Base-by-base conservation (phyloP, 306 rosid genomes). In the Dryas drummondii region DNA sequence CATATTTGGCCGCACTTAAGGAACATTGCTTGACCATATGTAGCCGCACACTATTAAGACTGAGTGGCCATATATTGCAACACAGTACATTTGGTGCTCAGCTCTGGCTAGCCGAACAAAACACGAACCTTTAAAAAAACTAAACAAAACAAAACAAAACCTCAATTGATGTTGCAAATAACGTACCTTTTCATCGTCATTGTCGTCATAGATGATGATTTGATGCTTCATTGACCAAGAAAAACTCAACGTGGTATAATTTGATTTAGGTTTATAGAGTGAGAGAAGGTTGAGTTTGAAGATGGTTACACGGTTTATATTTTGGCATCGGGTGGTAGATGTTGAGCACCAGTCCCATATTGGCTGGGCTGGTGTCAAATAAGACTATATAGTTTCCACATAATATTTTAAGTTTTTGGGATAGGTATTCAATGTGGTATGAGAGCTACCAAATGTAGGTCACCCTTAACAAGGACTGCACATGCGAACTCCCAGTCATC, bases 211-310 rank as follows among this genome's bases (percentile, higher is more conserved):
- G 46, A 53, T 53, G 73, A 69, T 69, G 63, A 53, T 53, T 70
- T 53, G 74, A 70, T 40, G 74, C 74, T 70, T 51, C 51, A 13
- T 68, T 68, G 40, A 70, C 74, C 74, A 70, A 52, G 74, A 54
- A 53, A 53, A 70, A 70, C 40, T 70, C 74, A 70, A 70, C 42
- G 57, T 53, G 37, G 50, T 40, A 40, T n/a, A 7, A 53, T 17
- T 32, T 8, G 41, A 70, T 41, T 70, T 57, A 63, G 74, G 63
- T 70, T n/a, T 40, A 44, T 54, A 44, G 46, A 14, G 74, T 54
- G 66, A 61, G 45, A 16, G 13, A 61, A 16, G 45, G 10, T 7
- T 61, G 47, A 61, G 13, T 37, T 37, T 61, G 66, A 61, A 6
- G 66, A 6, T 37, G 42, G 66, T 61, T 17, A 32, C 7, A 15